phyloP scores from a whole-genome alignment of 805 yeast species.

The Saccharomycopsis babjevae region DNA sequence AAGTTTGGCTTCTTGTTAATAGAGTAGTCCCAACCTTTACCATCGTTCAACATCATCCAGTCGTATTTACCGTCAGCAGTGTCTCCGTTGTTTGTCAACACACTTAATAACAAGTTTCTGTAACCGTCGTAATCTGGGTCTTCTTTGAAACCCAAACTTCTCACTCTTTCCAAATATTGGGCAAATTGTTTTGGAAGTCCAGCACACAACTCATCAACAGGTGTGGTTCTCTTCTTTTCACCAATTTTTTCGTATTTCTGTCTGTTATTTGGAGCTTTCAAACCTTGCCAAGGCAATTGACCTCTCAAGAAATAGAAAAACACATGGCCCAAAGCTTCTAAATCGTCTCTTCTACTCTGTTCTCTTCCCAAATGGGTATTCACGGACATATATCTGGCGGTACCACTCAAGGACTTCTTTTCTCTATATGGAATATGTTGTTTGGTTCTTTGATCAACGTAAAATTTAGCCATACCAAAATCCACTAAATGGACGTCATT shows the following conservation, averaged over 20 bases:
- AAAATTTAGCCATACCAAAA: constrained; percentile 98
- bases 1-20: constrained; percentile 86
- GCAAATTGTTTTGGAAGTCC: constrained; percentile 92
- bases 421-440: constrained; percentile 96
- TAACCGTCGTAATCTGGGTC: constrained; percentile 90
- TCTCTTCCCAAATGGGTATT: constrained; percentile 97
- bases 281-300: constrained; percentile 96
- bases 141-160: constrained; percentile 85
- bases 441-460: constrained; percentile 92
- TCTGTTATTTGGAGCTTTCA: constrained; percentile 95
- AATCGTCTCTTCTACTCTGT: constrained; percentile 92
- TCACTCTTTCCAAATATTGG: constrained; percentile 78
- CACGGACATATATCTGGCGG: constrained; percentile 97
- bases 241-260: constrained; percentile 97
- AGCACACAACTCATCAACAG: constrained; percentile 73
- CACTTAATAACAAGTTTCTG: constrained; percentile 66
- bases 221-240: constrained; percentile 86
- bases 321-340: constrained; percentile 94
- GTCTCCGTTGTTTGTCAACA: constrained; percentile 61
- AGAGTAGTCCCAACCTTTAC: constrained; percentile 90
- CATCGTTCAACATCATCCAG: constrained; percentile 95
- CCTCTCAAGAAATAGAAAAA: constrained; percentile 92
- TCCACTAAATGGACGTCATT: constrained; percentile 85
- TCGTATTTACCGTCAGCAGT: constrained; percentile 84
- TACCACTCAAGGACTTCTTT: constrained; percentile 90